phyloP scores from a whole-genome alignment of 345 rosid species.

The Rhizophora mangle region DNA sequence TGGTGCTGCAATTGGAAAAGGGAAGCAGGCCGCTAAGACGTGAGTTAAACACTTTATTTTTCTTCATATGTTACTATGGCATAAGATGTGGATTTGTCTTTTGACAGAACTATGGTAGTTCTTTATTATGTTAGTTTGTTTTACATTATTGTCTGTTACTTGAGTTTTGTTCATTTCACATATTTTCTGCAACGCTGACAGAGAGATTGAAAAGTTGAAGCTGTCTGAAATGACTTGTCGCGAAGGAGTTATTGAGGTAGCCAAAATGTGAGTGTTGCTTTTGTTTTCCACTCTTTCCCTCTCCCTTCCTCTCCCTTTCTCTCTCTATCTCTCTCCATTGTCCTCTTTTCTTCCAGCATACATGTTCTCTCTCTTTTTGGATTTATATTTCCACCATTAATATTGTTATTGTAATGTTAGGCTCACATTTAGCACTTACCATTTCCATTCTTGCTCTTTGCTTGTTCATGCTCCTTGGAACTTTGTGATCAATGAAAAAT shows the following conservation, averaged over 20 bases:
- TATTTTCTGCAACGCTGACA: constrained; percentile 25
- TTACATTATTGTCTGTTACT: neutral
- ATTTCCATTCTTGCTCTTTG: no score
- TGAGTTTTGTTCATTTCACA: neutral
- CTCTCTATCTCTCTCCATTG: neutral
- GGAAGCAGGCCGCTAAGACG: constrained; percentile 98
- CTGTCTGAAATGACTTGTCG: constrained; percentile 97
- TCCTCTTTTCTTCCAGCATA: neutral
- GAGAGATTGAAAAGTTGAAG: constrained; percentile 93
- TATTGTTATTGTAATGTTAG: no score
- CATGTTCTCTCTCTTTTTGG: neutral
- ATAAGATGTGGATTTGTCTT: no score
- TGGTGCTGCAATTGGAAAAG: constrained; percentile 97
- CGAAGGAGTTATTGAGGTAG: constrained; percentile 91
- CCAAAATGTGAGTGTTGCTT: constrained; percentile 66
- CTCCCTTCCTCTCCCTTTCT: neutral
- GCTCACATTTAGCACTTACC: no score
- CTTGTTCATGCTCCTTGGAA: no score
- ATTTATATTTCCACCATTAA: no score
- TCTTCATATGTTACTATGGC: no score
- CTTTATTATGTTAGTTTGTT: neutral
- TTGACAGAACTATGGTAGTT: no score
- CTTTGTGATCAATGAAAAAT: no score
- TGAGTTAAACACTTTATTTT: constrained; percentile 36
- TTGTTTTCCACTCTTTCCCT: neutral